phyloP scores from a whole-genome alignment of 371 early-diverging fungal genomes.

The Zopfochytrium polystomum region DNA sequence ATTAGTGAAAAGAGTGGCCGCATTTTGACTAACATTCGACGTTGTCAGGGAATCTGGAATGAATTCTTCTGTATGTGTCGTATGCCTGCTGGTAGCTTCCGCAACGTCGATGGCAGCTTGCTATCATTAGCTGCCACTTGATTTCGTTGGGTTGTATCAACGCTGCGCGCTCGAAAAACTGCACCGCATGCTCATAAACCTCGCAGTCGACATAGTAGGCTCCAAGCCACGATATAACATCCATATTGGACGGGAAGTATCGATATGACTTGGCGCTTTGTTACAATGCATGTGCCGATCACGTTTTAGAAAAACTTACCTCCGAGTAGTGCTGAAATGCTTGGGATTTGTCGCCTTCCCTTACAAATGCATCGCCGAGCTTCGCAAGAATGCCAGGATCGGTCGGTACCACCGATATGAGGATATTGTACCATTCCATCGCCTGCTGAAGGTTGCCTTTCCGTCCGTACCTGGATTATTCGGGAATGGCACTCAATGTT shows the following conservation, averaged over 20 bases:
- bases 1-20: too few species aligned
- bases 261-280: conserved; percentile 41
- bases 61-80: conserved; percentile 47
- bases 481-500: neutral
- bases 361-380: conserved; percentile 47
- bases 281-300: neutral
- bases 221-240: conserved; percentile 54
- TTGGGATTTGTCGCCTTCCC: conserved; percentile 49
- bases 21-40: conserved; percentile 48
- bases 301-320: conserved; percentile 15
- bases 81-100: conserved; percentile 53
- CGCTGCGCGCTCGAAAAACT: conserved; percentile 49
- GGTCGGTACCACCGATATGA: conserved; percentile 54
- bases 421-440: conserved; percentile 54
- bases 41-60: conserved; percentile 50
- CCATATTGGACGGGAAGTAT: conserved; percentile 50
- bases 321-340: conserved; percentile 59
- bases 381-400: conserved; percentile 50
- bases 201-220: conserved; percentile 55
- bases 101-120: conserved; percentile 45
- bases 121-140: conserved; percentile 56
- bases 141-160: conserved; percentile 46
- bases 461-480: conserved; percentile 40
- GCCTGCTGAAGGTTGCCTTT: conserved; percentile 43
- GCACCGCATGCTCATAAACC: conserved; percentile 58